Percentiles rank a stretch among this genome's conserved stretches.
phyloP scores from a whole-genome alignment of 1,284 basidiomycete genomes.

The Stygiomarasmius scandens region DNA sequence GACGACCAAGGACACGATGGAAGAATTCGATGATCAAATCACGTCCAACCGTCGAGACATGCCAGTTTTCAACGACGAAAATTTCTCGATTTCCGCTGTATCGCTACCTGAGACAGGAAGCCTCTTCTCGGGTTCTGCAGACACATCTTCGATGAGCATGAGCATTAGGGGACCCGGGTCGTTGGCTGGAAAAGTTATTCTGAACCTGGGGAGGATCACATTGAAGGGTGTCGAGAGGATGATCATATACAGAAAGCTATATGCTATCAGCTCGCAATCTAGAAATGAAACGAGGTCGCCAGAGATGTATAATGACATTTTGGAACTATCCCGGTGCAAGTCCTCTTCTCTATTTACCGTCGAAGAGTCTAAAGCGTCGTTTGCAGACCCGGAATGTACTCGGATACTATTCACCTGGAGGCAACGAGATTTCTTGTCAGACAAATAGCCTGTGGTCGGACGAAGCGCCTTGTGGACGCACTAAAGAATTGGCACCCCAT shows the following conservation, averaged over 20 bases:
- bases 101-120: no score
- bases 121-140: no score
- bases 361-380: neutral
- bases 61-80: no score
- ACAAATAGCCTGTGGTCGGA: conserved; percentile 7
- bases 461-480: neutral
- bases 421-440: conserved; percentile 2
- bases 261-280: neutral
- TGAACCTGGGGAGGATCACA: conserved; percentile 9
- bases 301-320: conserved; percentile 8
- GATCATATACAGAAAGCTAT: conserved; percentile 8
- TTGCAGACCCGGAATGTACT: conserved; percentile 6
- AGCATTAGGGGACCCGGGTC: conserved; percentile 9
- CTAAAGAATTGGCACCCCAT: neutral
- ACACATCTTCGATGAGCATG: neutral
- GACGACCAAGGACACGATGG: no score
- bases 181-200: conserved; percentile 10
- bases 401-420: neutral
- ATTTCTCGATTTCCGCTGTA: no score
- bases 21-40: no score
- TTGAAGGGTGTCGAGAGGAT: conserved; percentile 10
- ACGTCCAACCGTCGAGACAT: no score
- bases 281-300: neutral
- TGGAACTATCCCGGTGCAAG: conserved; percentile 11
- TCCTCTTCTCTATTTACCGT: neutral